Conservation (phyloP, 352 stramenopile genomes). For the Salisapilia sapeloensis region DNA sequence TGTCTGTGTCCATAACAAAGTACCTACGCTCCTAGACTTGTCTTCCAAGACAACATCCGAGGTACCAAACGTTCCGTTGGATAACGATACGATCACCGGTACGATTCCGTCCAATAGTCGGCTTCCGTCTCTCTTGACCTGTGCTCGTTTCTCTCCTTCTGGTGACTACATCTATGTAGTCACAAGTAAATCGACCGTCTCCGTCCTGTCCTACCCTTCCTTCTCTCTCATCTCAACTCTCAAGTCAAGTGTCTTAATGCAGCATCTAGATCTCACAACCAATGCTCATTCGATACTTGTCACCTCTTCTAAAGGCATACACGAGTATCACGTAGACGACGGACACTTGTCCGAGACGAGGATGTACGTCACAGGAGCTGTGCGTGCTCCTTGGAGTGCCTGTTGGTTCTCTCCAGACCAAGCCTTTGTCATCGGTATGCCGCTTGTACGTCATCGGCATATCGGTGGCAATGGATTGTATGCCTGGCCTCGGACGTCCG, state of each 20-base stretch:
- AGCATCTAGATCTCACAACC: slow-evolving; percentile 49
- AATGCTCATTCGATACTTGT: slow-evolving; percentile 31
- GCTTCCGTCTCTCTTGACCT: slow-evolving; percentile 30
- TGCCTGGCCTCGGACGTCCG: slow-evolving; percentile 41
- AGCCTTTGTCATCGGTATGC: slow-evolving; percentile 51
- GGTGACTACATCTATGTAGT: slow-evolving; percentile 46
- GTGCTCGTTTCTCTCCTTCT: slow-evolving; percentile 25
- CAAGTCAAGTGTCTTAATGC: slow-evolving; percentile 38
- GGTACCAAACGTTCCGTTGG: slow-evolving; percentile 18
- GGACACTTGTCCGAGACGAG: slow-evolving; percentile 17
- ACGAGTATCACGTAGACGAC: slow-evolving; percentile 20
- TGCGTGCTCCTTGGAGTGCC: slow-evolving; percentile 52
- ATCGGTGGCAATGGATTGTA: slow-evolving; percentile 70
- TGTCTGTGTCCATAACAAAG: slow-evolving; percentile 36
- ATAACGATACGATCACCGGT: slow-evolving; percentile 28
- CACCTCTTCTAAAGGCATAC: slow-evolving; percentile 60
- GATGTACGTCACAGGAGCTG: slow-evolving; percentile 42
- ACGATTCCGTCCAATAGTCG: slow-evolving; percentile 31
- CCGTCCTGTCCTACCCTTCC: too few species aligned
- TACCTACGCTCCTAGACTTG: slow-evolving; percentile 34
- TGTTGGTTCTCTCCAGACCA: slow-evolving; percentile 51
- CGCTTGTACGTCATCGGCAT: slow-evolving; percentile 58
- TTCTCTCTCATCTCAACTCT: too few species aligned
- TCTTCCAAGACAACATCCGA: too few species aligned
- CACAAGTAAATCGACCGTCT: slow-evolving; percentile 45